These are phyloP conservation scores for Adansonia rubrostipa DNA, from an alignment of 441 rosid species.

Conservation along the genomic window DNA sequence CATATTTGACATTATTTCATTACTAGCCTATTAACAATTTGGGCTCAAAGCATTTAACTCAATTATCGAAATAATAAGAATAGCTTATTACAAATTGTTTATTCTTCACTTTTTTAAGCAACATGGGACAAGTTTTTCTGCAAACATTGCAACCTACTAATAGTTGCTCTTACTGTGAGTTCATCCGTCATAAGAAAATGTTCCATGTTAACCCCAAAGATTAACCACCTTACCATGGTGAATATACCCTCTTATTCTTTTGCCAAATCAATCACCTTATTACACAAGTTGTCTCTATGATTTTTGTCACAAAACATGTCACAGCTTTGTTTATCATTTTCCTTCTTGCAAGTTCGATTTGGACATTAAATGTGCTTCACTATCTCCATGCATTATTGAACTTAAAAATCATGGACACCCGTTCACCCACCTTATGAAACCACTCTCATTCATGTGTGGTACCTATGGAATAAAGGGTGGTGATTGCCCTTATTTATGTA, in stretches of 20 bases:
- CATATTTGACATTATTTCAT: no score
- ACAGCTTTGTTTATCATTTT: slow-evolving; percentile 6
- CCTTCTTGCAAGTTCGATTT: slow-evolving; percentile 15
- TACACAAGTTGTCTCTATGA: background rate
- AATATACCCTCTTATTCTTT: slow-evolving; percentile 5
- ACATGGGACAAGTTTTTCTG: no score
- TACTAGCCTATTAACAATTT: no score
- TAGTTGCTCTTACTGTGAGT: slow-evolving; percentile 8
- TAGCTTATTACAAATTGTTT: no score
- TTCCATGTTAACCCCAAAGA: background rate
- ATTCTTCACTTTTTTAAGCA: no score
- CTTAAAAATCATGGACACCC: background rate
- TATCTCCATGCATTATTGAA: background rate
- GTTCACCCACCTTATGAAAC: slow-evolving; percentile 14
- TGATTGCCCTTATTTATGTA: background rate
- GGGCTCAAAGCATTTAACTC: no score
- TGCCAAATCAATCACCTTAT: background rate
- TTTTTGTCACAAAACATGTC: slow-evolving; percentile 4
- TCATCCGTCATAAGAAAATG: background rate
- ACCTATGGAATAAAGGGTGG: background rate
- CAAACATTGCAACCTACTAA: no score
- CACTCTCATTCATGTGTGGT: background rate
- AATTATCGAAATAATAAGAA: no score
- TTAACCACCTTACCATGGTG: background rate
- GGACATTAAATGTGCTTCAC: slow-evolving; percentile 7